Percentiles rank a stretch among this genome's conserved stretches.
These are phyloP conservation scores for Cinnamomum chago DNA, from an alignment of 164 flowering plant genomes.

Conservation along the genomic window DNA sequence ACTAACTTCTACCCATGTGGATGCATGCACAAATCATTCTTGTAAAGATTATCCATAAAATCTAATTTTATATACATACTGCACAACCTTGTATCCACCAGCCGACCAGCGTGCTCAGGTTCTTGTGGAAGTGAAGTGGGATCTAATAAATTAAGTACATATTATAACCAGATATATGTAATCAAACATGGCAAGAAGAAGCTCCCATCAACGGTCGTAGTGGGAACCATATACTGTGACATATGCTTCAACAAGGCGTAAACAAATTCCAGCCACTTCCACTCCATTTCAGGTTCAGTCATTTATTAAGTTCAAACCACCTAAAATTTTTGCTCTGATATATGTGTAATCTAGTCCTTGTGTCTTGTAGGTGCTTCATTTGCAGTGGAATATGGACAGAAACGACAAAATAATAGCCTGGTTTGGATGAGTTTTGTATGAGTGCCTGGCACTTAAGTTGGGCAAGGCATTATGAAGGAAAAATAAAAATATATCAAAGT, in stretches of 20 bases:
- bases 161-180: constrained; percentile 5
- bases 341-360: not conserved
- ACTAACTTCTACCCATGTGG: too few species aligned
- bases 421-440: too few species aligned
- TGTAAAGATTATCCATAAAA: too few species aligned
- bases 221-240: constrained; percentile 78
- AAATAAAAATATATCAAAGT: too few species aligned
- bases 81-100: too few species aligned
- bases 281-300: constrained; percentile 68
- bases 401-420: constrained; percentile 7
- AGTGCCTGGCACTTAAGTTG: too few species aligned
- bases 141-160: too few species aligned
- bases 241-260: constrained; percentile 57
- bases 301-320: not conserved
- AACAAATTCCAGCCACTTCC: constrained; percentile 58
- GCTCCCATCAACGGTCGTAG: constrained; percentile 52
- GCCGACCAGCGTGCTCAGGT: too few species aligned
- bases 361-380: constrained; percentile 46
- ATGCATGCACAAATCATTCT: too few species aligned
- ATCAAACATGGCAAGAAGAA: constrained; percentile 28
- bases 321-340: not conserved
- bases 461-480: too few species aligned
- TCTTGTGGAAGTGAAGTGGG: too few species aligned
- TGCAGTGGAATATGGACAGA: constrained; percentile 44
- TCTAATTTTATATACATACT: too few species aligned